Evolutionary conservation across 164 flowering plant genomes (phyloP), one percentile per base, ranked within the genome.

Genomic region (Akebia trifoliata): DNA sequence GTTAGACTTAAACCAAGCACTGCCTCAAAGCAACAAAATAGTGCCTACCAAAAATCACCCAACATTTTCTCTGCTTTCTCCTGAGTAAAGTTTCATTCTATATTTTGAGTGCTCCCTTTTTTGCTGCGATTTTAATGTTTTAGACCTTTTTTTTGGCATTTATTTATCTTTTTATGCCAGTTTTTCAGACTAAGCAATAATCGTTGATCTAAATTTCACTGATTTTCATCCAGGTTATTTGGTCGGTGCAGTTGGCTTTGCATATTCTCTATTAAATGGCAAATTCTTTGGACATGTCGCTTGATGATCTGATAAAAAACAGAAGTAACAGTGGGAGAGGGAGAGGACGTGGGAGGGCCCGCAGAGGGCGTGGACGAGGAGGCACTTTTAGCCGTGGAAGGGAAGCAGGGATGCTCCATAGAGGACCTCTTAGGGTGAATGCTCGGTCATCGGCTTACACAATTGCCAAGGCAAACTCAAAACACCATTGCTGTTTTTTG

Each of bases 391-490:
- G 59, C 59, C 79, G 73, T 65, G 81, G 86, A 76, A 84, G 85
- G 66, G 69, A 62, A 32, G 45, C 51, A 20, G 83, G 82, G 25
- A 37, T 79, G 56, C 68, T 50, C 64, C 82, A 63, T 52, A 73
- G 78, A 64, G 83, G 81, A 54, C 79, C 84, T 38, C 85, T 83
- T 15, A 59, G 80, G 50, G 81, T 87, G 56, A 87, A 82, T 69
- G 42, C 85, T 65, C 84, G 82, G 49, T 81, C 85, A 56, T 80
- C 96, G 29, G 24, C 84, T 42, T 69, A 54, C 50, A 9, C 84
- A 2, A 88, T 84, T 69, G 81, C 90, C 73, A 87, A 90, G 97
- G 97, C 95, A 90, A 87, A 93, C 92, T 78, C 74, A 62, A 67
- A 76, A 75, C 39, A 55, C 71, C 75, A 61, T 74, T 70, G 83